A percentile compares a stretch with the other conserved stretches of the same genome.
Conservation (phyloP, 148 eudicot species). For the Amaranthus hypochondriacus region DNA sequence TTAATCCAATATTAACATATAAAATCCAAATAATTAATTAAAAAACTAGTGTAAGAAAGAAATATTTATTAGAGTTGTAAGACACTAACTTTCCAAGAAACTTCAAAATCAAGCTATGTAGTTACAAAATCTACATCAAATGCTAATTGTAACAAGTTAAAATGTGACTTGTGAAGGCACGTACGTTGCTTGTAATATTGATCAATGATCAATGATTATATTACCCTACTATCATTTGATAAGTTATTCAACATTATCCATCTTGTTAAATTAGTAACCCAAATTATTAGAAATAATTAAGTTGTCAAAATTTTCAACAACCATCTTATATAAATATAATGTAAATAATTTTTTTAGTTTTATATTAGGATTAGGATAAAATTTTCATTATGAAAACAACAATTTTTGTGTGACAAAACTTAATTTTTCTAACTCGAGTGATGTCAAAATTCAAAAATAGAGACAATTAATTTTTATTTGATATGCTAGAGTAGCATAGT, state of each 20-base stretch:
- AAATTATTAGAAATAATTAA: not conserved
- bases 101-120: not conserved
- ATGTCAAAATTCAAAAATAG: too few species aligned
- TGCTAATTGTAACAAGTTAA: not conserved
- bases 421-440: too few species aligned
- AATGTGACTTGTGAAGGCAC: not conserved
- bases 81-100: not conserved
- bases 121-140: constrained; percentile 8
- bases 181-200: constrained; percentile 12
- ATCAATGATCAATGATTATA: not conserved
- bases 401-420: too few species aligned
- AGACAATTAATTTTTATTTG: too few species aligned
- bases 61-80: not conserved
- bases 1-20: too few species aligned
- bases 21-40: too few species aligned
- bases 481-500: too few species aligned
- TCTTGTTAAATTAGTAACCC: not conserved
- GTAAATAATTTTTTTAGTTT: too few species aligned
- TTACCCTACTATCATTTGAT: constrained; percentile 1
- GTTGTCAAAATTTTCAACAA: not conserved
- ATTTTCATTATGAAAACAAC: too few species aligned
- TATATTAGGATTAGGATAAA: too few species aligned
- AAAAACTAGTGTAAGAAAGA: not conserved
- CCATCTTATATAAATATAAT: too few species aligned
- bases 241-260: too few species aligned